Conservation (phyloP, 1,139 yeast species). For the Taphrina betulina region DNA sequence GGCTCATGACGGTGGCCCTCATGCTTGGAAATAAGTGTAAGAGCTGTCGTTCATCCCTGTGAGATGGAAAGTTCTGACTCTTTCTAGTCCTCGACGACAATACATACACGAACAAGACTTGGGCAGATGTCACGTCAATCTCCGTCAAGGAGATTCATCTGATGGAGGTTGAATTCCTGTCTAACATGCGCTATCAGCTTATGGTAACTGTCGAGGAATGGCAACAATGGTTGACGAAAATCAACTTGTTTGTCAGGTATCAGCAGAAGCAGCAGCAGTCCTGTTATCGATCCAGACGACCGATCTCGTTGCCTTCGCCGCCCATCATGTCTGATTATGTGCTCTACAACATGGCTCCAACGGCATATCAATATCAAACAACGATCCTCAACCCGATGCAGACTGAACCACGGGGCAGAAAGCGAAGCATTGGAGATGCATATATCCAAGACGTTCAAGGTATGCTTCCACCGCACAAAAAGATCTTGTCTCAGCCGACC, state of each 20-base stretch:
- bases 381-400: neutral
- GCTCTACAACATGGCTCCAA: neutral
- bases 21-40: conserved; percentile 75
- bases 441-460: neutral
- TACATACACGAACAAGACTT: conserved; percentile 84
- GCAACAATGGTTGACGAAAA: conserved; percentile 25
- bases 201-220: conserved; percentile 33
- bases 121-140: conserved; percentile 89
- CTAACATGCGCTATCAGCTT: conserved; percentile 43
- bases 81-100: conserved; percentile 71
- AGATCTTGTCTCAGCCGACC: conserved; percentile 24
- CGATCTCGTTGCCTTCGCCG: conserved; percentile 11
- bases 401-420: conserved; percentile 1
- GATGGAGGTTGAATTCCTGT: conserved; percentile 55
- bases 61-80: neutral
- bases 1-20: conserved; percentile 64
- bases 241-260: conserved; percentile 26
- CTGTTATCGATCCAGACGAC: neutral
- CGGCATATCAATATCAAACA: conserved; percentile 1
- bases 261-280: conserved; percentile 22
- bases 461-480: conserved; percentile 28
- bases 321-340: neutral
- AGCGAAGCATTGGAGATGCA: conserved; percentile 25
- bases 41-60: neutral
- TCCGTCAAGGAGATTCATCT: conserved; percentile 57